These are phyloP conservation scores for Petunia axillaris DNA, from an alignment of 257 asterid genomes.

Conservation along the genomic window DNA sequence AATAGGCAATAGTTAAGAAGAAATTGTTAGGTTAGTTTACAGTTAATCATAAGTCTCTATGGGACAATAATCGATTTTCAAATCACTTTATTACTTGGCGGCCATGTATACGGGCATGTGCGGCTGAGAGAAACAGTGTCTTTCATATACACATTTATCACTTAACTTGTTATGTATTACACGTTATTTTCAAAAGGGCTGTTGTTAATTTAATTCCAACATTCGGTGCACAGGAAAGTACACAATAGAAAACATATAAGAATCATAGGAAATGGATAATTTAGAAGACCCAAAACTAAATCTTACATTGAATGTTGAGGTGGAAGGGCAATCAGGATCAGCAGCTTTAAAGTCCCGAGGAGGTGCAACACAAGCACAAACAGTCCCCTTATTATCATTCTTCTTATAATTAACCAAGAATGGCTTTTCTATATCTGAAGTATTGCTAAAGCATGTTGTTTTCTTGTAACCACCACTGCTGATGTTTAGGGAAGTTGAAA, in stretches of 20 bases:
- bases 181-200: too few relatives aligned
- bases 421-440: slow-evolving; percentile 35
- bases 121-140: not conserved
- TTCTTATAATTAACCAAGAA: slow-evolving; percentile 24
- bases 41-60: too few relatives aligned
- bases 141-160: not conserved
- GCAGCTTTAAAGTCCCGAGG: slow-evolving; percentile 49
- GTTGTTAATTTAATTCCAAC: too few relatives aligned
- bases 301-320: slow-evolving; percentile 50
- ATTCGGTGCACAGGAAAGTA: not conserved
- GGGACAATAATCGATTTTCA: not conserved
- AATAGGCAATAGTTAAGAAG: too few relatives aligned
- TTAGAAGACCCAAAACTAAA: not conserved
- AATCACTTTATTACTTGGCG: not conserved
- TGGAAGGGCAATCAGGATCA: slow-evolving; percentile 38
- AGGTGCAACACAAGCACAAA: slow-evolving; percentile 68
- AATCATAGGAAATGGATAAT: not conserved
- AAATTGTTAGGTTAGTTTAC: too few relatives aligned
- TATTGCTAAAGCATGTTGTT: slow-evolving; percentile 26
- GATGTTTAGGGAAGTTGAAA: slow-evolving; percentile 39
- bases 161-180: too few relatives aligned
- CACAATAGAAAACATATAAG: not conserved
- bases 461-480: slow-evolving; percentile 18
- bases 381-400: slow-evolving; percentile 43
- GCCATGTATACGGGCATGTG: not conserved